Evolutionary conservation across 768 basidiomycete genomes (phyloP).

Genomic region (Kwoniella newhampshirensis): DNA sequence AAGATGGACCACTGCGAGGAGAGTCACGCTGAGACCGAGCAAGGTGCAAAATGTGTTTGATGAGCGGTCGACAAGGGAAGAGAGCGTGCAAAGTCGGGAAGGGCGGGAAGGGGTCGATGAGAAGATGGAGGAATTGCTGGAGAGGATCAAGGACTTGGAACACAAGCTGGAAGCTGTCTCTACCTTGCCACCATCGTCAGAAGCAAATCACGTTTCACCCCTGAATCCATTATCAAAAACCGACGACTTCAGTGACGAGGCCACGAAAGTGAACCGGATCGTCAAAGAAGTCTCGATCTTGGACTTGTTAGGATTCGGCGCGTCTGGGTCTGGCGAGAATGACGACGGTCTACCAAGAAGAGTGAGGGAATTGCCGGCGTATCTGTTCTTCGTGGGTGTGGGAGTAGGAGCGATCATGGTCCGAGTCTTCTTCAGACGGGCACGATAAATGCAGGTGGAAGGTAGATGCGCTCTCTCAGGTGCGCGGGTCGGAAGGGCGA

Average conservation of each 20-base stretch:
- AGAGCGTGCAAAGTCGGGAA: neutral
- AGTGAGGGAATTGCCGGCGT: slow-evolving; percentile 40
- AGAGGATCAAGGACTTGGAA: slow-evolving; percentile 33
- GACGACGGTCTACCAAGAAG: slow-evolving; percentile 35
- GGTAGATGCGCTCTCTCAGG: neutral
- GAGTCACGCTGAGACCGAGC: slow-evolving; percentile 28
- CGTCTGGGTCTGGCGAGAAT: neutral
- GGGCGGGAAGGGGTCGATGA: slow-evolving; percentile 21
- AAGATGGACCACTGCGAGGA: slow-evolving; percentile 26
- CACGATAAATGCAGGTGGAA: slow-evolving; percentile 1
- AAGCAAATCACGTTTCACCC: neutral
- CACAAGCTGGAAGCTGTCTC: slow-evolving; percentile 5
- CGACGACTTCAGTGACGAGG: neutral
- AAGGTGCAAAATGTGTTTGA: slow-evolving; percentile 23
- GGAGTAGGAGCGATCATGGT: slow-evolving; percentile 46
- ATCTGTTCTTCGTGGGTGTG: slow-evolving; percentile 47
- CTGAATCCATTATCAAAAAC: too few relatives aligned
- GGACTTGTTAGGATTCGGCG: slow-evolving; percentile 8
- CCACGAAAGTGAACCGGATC: neutral
- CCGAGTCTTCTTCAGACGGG: slow-evolving; percentile 33
- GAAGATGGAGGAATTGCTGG: slow-evolving; percentile 23
- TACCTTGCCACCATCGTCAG: too few relatives aligned
- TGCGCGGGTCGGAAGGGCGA: too few relatives aligned
- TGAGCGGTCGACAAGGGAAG: neutral
- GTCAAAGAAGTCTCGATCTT: slow-evolving; percentile 9